Conservation (phyloP, 2,329 filamentous ascomycete genomes). For the Calonectria pseudoreteaudii region DNA sequence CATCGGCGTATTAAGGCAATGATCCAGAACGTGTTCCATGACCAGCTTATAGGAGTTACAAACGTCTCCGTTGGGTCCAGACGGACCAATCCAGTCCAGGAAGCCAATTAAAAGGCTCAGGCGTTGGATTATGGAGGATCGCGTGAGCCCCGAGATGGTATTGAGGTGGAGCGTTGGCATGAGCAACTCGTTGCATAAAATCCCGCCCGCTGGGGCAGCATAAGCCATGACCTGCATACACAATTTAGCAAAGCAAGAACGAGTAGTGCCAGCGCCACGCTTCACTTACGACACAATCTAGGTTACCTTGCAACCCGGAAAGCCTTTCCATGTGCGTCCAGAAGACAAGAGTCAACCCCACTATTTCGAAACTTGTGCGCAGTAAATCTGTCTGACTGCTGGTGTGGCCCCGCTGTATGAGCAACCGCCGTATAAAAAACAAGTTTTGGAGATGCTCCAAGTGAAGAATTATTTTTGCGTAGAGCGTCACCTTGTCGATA, state of each 20-base stretch:
- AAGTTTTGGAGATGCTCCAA: constrained; percentile 66
- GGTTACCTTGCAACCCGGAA: not conserved
- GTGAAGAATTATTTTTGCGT: constrained; percentile 42
- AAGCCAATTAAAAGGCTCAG: constrained; percentile 62
- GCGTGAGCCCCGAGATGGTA: constrained; percentile 39
- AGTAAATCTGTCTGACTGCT: constrained; percentile 53
- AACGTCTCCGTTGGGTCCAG: constrained; percentile 59
- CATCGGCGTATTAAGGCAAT: constrained; percentile 52
- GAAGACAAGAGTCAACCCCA: constrained; percentile 56
- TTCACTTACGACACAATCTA: not conserved
- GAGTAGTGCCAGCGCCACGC: constrained; percentile 36
- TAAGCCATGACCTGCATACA: constrained; percentile 60
- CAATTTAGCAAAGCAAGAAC: constrained; percentile 48
- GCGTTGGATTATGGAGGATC: constrained; percentile 61
- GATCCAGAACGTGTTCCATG: constrained; percentile 63
- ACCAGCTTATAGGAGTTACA: constrained; percentile 57
- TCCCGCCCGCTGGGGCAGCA: constrained; percentile 59
- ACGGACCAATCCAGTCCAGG: constrained; percentile 59
- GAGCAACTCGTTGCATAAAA: constrained; percentile 62
- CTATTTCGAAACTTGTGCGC: constrained; percentile 58
- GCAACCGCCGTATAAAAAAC: constrained; percentile 68
- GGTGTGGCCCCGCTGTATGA: constrained; percentile 54
- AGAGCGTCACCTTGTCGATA: not conserved
- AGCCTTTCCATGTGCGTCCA: constrained; percentile 59
- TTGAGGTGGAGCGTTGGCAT: constrained; percentile 45